Base-by-base conservation (phyloP, 2,329 filamentous ascomycete genomes). In the Fusarium chlamydosporum region DNA sequence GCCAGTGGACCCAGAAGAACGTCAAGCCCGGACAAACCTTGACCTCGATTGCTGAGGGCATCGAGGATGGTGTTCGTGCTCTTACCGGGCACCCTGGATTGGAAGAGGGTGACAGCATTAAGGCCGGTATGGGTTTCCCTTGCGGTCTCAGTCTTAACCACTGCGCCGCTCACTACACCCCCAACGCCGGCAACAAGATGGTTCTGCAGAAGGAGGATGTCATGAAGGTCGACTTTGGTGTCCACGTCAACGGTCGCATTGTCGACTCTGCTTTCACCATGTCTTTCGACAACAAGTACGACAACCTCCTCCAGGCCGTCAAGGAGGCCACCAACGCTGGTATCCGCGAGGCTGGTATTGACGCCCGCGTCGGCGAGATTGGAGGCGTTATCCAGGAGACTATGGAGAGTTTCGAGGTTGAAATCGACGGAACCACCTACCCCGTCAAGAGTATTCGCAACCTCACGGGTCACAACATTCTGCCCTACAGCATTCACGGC, bases 391-490 rank as follows among this genome's bases (percentile, higher is more conserved):
- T 97, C 73, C 94, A 97, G 80, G 93, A 97, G 80, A 88, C 91
- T 29, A 97, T 97, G 93, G 94, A 97, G 82, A 94, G 92, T 79
- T 96, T 95, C 80, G 93, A 97, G 81, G 88, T 95, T 51, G 92
- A 96, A 79, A 87, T 96, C 70, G 89, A 91, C 78, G 93, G 93
- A 66, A 88, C 87, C 40, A 93, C 89, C 13, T 88, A 92, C 75
- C 93, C 91, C 1, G 86, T 96, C 78, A 96, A 96, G 83, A 86
- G 90, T 69, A 95, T 97, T 76, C 90, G 92, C 70, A 96, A 96
- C 82, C 84, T 97, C 64, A 95, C 92, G 76, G 94, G 93, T 11
- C 94, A 97, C 83, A 95, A 92, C 71, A 97, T 97, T 76, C 85
- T 92, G 58, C 94, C 89, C 65, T 96, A 94, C 83, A 90, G 89